Conservation (phyloP, 1,284 basidiomycete genomes). For the Veloboletus limbatus region DNA sequence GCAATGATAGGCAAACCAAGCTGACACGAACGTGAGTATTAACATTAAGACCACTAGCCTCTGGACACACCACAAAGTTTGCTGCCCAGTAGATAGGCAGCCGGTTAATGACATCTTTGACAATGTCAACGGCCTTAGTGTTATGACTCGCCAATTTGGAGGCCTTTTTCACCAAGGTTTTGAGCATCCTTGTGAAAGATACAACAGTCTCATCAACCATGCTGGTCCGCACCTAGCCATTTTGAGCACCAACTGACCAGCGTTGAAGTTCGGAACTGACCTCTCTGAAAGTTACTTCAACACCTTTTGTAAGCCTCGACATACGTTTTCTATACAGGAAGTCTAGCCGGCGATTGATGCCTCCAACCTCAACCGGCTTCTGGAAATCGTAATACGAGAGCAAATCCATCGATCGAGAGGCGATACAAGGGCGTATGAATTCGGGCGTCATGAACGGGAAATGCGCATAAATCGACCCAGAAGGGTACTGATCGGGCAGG, state of each 20-base stretch:
- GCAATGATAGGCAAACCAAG: conserved; percentile 64
- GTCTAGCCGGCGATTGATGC: not conserved
- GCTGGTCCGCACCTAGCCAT: conserved; percentile 9
- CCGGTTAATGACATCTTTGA: conserved; percentile 69
- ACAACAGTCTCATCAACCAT: conserved; percentile 13
- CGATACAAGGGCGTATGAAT: conserved; percentile 25
- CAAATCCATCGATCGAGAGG: conserved; percentile 8
- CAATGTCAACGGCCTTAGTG: conserved; percentile 57
- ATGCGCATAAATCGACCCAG: conserved; percentile 56
- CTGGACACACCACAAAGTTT: conserved; percentile 51
- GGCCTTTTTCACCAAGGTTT: conserved; percentile 13
- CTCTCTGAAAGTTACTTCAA: conserved; percentile 7
- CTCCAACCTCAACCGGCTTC: conserved; percentile 8
- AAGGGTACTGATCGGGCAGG: conserved; percentile 66
- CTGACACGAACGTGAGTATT: conserved; percentile 33
- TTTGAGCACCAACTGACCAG: not conserved
- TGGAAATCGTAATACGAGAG: conserved; percentile 25
- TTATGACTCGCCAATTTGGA: conserved; percentile 34
- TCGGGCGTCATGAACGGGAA: conserved; percentile 63
- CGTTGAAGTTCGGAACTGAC: conserved; percentile 12
- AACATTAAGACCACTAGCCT: not conserved
- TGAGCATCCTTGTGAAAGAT: conserved; percentile 14
- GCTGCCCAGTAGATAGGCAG: conserved; percentile 66
- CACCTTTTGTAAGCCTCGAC: conserved; percentile 17
- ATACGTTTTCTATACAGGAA: conserved; percentile 21